Conservation (phyloP, 495 filamentous ascomycete genomes). For the Annulohypoxylon maeteangense region DNA sequence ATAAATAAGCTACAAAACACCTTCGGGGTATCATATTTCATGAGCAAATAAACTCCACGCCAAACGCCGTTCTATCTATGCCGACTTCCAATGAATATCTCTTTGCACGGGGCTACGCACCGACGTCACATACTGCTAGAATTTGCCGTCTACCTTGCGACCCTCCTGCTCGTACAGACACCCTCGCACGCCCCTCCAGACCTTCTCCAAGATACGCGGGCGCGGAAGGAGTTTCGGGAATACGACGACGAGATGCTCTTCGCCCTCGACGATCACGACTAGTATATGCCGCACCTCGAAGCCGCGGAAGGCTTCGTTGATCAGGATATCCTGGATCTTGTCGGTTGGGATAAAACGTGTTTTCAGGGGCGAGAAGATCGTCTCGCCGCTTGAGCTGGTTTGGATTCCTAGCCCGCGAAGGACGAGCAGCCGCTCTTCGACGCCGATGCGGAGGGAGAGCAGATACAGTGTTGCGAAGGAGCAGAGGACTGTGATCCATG, state of each 20-base stretch:
- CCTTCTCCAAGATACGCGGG: constrained; percentile 76
- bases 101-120: not conserved
- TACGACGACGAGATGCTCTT: constrained; percentile 88
- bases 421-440: constrained; percentile 87
- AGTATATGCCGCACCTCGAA: constrained; percentile 93
- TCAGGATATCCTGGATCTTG: constrained; percentile 88
- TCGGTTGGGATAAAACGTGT: constrained; percentile 94
- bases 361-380: constrained; percentile 64
- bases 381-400: constrained; percentile 74
- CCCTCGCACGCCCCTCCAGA: constrained; percentile 81
- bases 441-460: constrained; percentile 55
- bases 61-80: constrained; percentile 20
- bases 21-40: constrained; percentile 42
- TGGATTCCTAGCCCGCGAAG: constrained; percentile 92
- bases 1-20: constrained; percentile 9
- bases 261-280: constrained; percentile 89
- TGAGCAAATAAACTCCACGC: constrained; percentile 16
- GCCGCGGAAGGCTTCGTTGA: constrained; percentile 94
- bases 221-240: constrained; percentile 85
- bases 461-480: constrained; percentile 47
- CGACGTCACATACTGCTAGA: not conserved
- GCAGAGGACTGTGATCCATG: constrained; percentile 54
- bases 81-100: constrained; percentile 3
- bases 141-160: constrained; percentile 12
- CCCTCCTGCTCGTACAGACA: constrained; percentile 76